Base-by-base conservation (phyloP, 768 basidiomycete species). In the Pisolithus microcarpus region DNA sequence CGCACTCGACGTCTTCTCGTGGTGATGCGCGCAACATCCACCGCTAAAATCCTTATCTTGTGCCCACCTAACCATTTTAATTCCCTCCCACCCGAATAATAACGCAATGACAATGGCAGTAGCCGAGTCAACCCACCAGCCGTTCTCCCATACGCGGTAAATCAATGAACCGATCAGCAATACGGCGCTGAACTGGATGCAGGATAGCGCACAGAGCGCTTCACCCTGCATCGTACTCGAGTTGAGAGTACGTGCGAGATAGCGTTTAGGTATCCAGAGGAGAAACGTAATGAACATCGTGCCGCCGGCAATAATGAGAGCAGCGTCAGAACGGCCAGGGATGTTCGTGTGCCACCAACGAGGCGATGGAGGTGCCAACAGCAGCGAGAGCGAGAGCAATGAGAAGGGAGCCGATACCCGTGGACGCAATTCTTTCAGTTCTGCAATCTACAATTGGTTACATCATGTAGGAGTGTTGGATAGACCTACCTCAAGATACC, bases 41-140 rank as follows among this genome's bases (percentile, higher is more conserved):
- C 72, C 72, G 44, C 66, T 61, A 38, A 74, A 74, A 10, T 61
- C 46, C 9, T 65, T 51, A 49, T 61, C 55, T 23, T 59, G 57
- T 11, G 65, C 72, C 73, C 73, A 74, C 43, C 62, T 57, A 11
- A 72, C 48, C 72, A 75, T 71, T 54, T 75, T 74, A 38, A 60
- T 15, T 1, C 74, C 75, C 44, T 76, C 75, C 71, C 73, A 71
- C 9, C 67, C 72, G 49, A 76, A 76, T 43, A 76, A 55, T 7
- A 73, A 3, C 2, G 66, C 68, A 30, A 76, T 62, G 10, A 68
- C 48, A 23, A 76, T 64, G 1, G 73, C 64, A 10, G 75, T 75
- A n/a, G 67, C 69, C 18, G 70, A 58, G 50, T 76, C 76, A 11
- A 75, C 60, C 75, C 76, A 76, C 76, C 75, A 76, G 0, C 74